Evolutionary conservation across 176 grass and related monocot species (phyloP).

Genomic region (Tillandsia leiboldiana): DNA sequence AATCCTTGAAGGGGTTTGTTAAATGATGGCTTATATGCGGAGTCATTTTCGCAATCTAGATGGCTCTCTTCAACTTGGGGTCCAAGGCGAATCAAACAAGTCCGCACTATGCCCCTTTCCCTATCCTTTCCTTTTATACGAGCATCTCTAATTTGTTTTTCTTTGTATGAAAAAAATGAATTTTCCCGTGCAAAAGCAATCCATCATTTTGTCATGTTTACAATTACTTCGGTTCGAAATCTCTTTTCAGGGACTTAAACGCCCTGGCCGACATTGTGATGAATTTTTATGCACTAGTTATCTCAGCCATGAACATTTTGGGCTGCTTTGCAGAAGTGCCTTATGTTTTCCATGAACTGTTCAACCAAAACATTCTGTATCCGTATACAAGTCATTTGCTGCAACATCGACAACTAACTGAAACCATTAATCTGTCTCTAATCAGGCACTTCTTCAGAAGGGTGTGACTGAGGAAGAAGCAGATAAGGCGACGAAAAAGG

Average conservation of each 20-base stretch:
- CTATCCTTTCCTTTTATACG: not conserved
- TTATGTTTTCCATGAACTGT: too few species aligned
- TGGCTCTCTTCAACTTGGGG: slow-evolving; percentile 76
- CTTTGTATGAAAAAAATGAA: not conserved
- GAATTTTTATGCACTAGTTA: too few species aligned
- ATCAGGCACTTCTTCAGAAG: slow-evolving; percentile 69
- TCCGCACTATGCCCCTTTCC: not conserved
- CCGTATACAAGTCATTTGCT: not conserved
- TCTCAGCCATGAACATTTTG: too few species aligned
- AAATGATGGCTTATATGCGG: slow-evolving; percentile 81
- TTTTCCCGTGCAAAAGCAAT: not conserved
- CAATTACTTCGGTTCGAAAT: too few species aligned
- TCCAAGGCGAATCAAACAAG: slow-evolving; percentile 80
- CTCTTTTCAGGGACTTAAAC: too few species aligned
- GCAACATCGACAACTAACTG: not conserved
- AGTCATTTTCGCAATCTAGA: slow-evolving; percentile 68
- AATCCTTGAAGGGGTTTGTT: slow-evolving; percentile 50
- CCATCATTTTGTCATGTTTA: too few species aligned
- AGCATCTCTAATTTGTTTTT: not conserved
- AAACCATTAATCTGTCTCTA: not conserved
- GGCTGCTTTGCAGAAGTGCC: too few species aligned
- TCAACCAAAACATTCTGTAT: too few species aligned
- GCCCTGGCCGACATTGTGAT: too few species aligned
- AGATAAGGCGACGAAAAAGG: slow-evolving; percentile 50
- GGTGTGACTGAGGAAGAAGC: slow-evolving; percentile 41